Base-by-base conservation (phyloP, 2,329 filamentous ascomycete genomes). In the Plenodomus lindquistii region DNA sequence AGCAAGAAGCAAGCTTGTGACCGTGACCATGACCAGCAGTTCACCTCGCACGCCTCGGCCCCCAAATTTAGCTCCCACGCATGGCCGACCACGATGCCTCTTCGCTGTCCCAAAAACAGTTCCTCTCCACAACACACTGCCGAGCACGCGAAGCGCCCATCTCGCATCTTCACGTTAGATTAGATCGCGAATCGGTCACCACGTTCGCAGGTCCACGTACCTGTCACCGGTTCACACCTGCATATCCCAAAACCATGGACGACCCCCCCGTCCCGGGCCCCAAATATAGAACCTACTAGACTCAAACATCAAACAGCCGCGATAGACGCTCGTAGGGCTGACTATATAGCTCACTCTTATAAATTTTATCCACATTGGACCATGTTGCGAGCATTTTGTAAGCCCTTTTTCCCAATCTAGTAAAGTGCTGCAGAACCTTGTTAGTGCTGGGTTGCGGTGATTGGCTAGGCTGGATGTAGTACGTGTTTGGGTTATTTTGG, bases 301-400 rank as follows among this genome's bases (percentile, higher is more conserved):
- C 39, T 37, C n/a, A 40, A 17, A 22, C 44, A 44, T 34, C 27
- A 46, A 44, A 43, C 55, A 67, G 54, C 46, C 63, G 64, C 64
- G 60, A 63, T 48, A 66, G 54, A 45, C 64, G 64, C 62, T 57
- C 21, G 44, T 64, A 65, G 59, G 60, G 62, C 63, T 66, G 63
- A 63, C 61, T 31, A 31, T 13, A 13, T 13, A 8, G 27, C 27
- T 10, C 5, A 31, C 6, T n/a, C n/a, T n/a, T n/a, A 31, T 31
- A 15, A 31, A 8, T 11, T 11, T 8, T 15, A 31, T n/a, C n/a
- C n/a, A n/a, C n/a, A n/a, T n/a, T n/a, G n/a, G n/a, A n/a, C n/a
- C n/a, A n/a, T n/a, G n/a, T n/a, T n/a, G n/a, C n/a, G n/a, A n/a
- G n/a, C n/a, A n/a, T n/a, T n/a, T n/a, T n/a, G n/a, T n/a, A n/a